phyloP scores from a whole-genome alignment of 768 basidiomycete genomes.

The Pholiota microspora region DNA sequence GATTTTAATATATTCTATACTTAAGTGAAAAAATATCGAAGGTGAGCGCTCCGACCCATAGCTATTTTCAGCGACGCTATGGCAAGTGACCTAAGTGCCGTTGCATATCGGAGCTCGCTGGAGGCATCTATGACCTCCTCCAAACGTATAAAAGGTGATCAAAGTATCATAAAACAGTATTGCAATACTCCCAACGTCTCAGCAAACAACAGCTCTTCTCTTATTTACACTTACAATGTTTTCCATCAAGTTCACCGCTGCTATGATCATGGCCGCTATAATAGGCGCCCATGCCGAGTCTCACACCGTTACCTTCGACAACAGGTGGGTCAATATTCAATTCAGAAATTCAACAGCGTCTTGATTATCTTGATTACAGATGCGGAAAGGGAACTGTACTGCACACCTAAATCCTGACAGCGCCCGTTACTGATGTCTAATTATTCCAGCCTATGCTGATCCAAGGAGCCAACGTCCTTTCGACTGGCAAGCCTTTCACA shows the following conservation, averaged over 20 bases:
- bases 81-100: too few species aligned
- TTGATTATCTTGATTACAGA: not conserved
- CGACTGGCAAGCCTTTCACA: slow-evolving; percentile 11
- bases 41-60: too few species aligned
- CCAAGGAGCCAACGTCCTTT: slow-evolving; percentile 22
- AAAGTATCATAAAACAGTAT: too few species aligned
- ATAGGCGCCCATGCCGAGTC: slow-evolving; percentile 2
- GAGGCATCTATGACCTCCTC: too few species aligned
- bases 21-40: too few species aligned
- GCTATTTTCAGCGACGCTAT: too few species aligned
- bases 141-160: too few species aligned
- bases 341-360: not conserved
- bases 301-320: slow-evolving; percentile 1
- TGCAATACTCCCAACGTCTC: too few species aligned
- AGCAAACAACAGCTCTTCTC: too few species aligned
- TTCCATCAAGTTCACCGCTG: not conserved
- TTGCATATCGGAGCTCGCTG: too few species aligned
- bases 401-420: not conserved
- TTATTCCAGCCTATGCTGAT: slow-evolving; percentile 25
- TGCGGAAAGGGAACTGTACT: slow-evolving; percentile 2
- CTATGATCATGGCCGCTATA: not conserved
- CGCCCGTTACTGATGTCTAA: not conserved
- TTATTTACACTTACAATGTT: not conserved
- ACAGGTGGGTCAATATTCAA: not conserved
- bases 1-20: too few species aligned